Evolutionary conservation across 2,329 filamentous ascomycete genomes (phyloP), one percentile per base, ranked within the genome.

Genomic region (Diaporthe batatas): DNA sequence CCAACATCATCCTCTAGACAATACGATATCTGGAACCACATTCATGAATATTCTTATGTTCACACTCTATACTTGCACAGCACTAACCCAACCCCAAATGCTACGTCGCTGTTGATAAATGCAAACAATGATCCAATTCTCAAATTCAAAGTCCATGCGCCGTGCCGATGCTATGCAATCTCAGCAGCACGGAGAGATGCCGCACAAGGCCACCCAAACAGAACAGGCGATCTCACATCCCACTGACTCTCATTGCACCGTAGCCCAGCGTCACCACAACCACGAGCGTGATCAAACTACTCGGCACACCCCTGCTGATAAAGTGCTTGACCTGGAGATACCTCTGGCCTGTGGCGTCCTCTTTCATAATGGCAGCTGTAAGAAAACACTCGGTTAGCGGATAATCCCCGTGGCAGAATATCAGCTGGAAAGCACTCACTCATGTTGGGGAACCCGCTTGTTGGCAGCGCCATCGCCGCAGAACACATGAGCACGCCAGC

Each of bases 391-490:
- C 54, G 16, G 39, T 55, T 64, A 69, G 75, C 72, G 42, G 57
- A 59, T 18, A 49, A 16, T 29, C 23, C 29, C 23, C 36, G 10
- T 8, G 25, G 3, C 57, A 55, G 74, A 44, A 64, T 12, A 12
- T 69, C n/a, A 25, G n/a, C 6, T 11, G 23, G 49, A 6, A 36
- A 18, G 47, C 58, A 93, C 95, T 88, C 90, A 98, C 95, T 99
- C 96, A 99, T 99, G 78, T 99, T 99, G 1, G 96, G 96, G 85
- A 99, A 99, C 11, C 96, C 97, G 80, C 92, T 96, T 0, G 96
- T 99, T 3, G 96, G 96, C 82, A 99, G 83, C 16, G 92, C 96
- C 96, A 99, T 99, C 2, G 94, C 96, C n/a, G 95, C 95, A 76
- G 93, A 96, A 80, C 96, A 98, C 95, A 99, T 99, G 75, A 99